Evolutionary conservation across 441 rosid species (phyloP).

Genomic region (Populus hybrid): DNA sequence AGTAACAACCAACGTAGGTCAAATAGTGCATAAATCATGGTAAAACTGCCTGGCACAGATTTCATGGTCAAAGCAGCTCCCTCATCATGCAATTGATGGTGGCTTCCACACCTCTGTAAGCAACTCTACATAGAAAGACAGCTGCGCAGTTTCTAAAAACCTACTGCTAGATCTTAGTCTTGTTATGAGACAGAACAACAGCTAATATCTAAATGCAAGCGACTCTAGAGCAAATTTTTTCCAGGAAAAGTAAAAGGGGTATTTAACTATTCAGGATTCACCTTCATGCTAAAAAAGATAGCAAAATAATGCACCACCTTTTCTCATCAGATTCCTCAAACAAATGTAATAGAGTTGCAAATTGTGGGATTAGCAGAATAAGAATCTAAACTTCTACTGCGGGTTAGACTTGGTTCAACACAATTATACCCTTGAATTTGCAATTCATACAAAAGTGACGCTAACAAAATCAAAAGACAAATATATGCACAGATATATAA

Average conservation of each 20-base stretch:
- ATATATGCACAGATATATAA: background rate
- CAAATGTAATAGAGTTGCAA: background rate
- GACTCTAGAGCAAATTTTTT: background rate
- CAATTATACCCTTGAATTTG: background rate
- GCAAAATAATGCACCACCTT: background rate
- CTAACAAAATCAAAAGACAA: too few relatives aligned
- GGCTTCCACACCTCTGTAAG: background rate
- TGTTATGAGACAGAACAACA: background rate
- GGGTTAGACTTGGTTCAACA: background rate
- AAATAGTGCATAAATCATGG: background rate
- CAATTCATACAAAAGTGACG: background rate
- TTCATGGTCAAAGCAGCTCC: slow-evolving; percentile 1
- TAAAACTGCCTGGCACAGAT: background rate
- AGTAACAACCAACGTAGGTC: background rate
- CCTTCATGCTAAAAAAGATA: background rate
- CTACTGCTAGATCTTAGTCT: background rate
- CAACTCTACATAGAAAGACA: background rate
- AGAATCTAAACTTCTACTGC: background rate
- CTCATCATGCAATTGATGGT: background rate
- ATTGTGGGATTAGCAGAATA: background rate
- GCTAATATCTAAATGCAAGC: background rate
- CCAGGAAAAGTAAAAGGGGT: background rate
- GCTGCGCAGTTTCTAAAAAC: background rate
- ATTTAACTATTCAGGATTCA: background rate
- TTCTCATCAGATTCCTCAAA: background rate